Evolutionary conservation across 768 basidiomycete species (phyloP).

Genomic region (Lentinus tigrinus): DNA sequence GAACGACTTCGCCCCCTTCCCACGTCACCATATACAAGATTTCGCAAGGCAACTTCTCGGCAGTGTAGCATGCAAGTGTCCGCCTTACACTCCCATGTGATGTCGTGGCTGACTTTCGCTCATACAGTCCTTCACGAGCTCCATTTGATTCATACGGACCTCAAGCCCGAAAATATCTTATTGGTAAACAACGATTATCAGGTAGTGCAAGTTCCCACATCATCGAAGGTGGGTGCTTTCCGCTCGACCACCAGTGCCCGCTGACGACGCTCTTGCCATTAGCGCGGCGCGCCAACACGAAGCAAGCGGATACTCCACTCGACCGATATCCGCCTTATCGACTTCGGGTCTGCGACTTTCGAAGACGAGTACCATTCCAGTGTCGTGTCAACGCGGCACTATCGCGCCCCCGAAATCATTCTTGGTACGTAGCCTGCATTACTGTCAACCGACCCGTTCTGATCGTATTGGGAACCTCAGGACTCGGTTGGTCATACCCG

Average conservation of each 20-base stretch:
- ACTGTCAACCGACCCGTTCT: slow-evolving; percentile 1
- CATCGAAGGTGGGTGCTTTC: slow-evolving; percentile 56
- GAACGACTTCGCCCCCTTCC: slow-evolving; percentile 95
- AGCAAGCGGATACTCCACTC: slow-evolving; percentile 77
- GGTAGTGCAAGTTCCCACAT: slow-evolving; percentile 54
- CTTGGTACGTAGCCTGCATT: slow-evolving; percentile 53
- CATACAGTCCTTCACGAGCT: slow-evolving; percentile 82
- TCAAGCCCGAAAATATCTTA: slow-evolving; percentile 98
- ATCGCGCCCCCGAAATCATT: slow-evolving; percentile 98
- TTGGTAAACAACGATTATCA: slow-evolving; percentile 83
- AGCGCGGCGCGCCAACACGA: slow-evolving; percentile 68
- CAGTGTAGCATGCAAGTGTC: slow-evolving; percentile 93
- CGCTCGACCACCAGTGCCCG: too few species aligned
- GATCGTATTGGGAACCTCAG: slow-evolving; percentile 39
- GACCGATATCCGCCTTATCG: slow-evolving; percentile 93
- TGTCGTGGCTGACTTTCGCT: slow-evolving; percentile 18
- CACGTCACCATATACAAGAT: slow-evolving; percentile 92
- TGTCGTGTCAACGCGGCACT: slow-evolving; percentile 97
- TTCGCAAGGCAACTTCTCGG: slow-evolving; percentile 91
- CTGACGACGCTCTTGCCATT: slow-evolving; percentile 9
- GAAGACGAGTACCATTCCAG: slow-evolving; percentile 98
- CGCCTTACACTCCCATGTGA: background rate
- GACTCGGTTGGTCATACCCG: slow-evolving; percentile 96
- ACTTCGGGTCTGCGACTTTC: slow-evolving; percentile 98
- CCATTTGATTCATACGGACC: slow-evolving; percentile 93